Conservation (phyloP, 345 rosid genomes). For the Lepidium sativum region DNA sequence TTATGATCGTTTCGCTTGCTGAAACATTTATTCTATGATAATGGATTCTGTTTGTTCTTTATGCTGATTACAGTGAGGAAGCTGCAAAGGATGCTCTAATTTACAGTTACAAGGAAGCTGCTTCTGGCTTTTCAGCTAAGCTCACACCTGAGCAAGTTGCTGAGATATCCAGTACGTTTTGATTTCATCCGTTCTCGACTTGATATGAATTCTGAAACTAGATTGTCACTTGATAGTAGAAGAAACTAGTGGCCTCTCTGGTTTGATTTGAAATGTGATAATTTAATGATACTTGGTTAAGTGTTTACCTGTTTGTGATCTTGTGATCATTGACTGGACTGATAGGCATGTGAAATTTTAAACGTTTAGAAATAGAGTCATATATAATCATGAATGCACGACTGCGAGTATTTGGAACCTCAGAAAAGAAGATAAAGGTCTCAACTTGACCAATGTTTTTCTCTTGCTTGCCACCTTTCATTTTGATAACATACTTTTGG, state of each 20-base stretch:
- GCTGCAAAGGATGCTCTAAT: constrained; percentile 74
- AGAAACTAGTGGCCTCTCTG: not conserved
- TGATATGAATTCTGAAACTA: too few species aligned
- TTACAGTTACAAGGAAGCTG: constrained; percentile 73
- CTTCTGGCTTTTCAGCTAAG: constrained; percentile 85
- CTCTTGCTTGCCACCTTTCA: not conserved
- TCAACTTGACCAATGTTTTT: not conserved
- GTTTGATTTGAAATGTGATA: not conserved
- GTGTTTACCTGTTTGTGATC: not conserved
- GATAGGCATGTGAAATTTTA: not conserved
- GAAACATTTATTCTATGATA: not conserved
- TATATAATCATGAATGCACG: not conserved
- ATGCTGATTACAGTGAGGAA: constrained; percentile 39
- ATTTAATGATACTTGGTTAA: not conserved
- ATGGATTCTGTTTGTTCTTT: not conserved
- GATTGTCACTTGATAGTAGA: not conserved
- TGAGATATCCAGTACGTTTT: constrained; percentile 49
- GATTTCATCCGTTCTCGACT: not conserved
- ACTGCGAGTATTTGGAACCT: not conserved
- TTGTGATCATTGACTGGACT: not conserved
- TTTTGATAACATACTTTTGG: not conserved
- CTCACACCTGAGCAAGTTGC: constrained; percentile 74
- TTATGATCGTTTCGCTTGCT: not conserved
- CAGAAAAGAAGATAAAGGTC: not conserved
- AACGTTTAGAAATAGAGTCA: not conserved